Percentiles rank a stretch among this genome's conserved stretches.
Conservation (phyloP, 257 asterid genomes). For the Nicotiana knightiana region DNA sequence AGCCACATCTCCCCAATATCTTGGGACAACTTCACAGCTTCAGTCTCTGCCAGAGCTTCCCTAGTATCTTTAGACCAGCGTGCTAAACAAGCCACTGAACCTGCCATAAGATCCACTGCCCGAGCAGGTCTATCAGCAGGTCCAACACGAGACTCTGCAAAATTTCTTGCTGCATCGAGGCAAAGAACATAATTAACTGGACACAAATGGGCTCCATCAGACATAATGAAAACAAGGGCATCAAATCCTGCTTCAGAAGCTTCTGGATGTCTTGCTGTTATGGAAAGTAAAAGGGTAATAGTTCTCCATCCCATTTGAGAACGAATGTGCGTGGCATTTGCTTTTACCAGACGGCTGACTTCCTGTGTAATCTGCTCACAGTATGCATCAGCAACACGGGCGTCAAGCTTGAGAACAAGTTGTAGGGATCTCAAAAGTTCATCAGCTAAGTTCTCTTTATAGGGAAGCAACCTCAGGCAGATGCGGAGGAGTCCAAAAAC, state of each 20-base stretch:
- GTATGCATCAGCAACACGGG: conserved; percentile 87
- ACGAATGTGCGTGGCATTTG: conserved; percentile 68
- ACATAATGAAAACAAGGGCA: conserved; percentile 72
- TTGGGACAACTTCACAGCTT: conserved; percentile 55
- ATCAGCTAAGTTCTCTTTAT: conserved; percentile 83
- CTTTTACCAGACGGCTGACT: conserved; percentile 81
- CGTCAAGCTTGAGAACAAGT: conserved; percentile 83
- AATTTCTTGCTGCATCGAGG: conserved; percentile 77
- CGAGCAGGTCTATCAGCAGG: conserved; percentile 73
- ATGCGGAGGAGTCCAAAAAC: conserved; percentile 88
- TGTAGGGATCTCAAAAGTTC: conserved; percentile 75
- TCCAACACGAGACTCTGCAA: conserved; percentile 93
- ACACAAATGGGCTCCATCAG: conserved; percentile 80
- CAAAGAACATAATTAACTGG: conserved; percentile 73
- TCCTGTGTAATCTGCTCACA: conserved; percentile 97
- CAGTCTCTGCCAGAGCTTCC: conserved; percentile 57
- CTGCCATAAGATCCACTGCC: conserved; percentile 81
- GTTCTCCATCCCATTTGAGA: conserved; percentile 87
- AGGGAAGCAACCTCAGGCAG: conserved; percentile 84
- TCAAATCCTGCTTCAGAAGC: conserved; percentile 94
- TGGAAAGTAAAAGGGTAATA: conserved; percentile 64
- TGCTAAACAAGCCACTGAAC: conserved; percentile 58
- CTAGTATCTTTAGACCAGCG: conserved; percentile 72
- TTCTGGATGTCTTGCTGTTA: conserved; percentile 85
- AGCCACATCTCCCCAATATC: conserved; percentile 97